These are phyloP conservation scores for Pythium sp. DNA, from an alignment of 352 stramenopile species.

Conservation along the genomic window DNA sequence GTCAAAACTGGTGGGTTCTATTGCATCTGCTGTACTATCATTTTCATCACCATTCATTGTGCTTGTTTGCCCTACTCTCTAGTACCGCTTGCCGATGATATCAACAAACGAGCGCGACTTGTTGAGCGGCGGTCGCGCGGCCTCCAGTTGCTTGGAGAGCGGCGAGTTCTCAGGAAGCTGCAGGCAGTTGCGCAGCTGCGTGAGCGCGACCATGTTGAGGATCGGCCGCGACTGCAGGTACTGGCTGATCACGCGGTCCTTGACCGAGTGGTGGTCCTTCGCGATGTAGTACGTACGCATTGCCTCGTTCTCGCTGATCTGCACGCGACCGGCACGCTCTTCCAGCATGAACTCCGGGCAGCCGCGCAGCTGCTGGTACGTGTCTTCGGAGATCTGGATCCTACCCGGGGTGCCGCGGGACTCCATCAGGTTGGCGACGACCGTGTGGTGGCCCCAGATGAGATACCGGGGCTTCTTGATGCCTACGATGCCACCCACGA, in stretches of 20 bases:
- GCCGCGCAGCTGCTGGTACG: constrained; percentile 45
- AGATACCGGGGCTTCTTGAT: constrained; percentile 86
- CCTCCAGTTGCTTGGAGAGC: constrained; percentile 46
- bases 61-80: neutral
- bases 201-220: constrained; percentile 39
- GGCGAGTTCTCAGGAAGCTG: constrained; percentile 51
- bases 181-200: constrained; percentile 51
- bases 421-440: constrained; percentile 82
- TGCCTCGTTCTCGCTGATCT: constrained; percentile 54
- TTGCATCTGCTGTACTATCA: neutral
- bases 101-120: constrained; percentile 42
- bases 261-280: constrained; percentile 42
- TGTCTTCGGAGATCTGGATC: constrained; percentile 65
- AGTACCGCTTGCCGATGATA: constrained; percentile 31
- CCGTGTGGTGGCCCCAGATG: constrained; percentile 78
- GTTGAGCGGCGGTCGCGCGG: constrained; percentile 19
- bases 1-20: constrained; percentile 10
- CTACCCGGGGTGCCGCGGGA: constrained; percentile 48
- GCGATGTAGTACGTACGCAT: constrained; percentile 53
- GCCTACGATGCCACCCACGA: constrained; percentile 79
- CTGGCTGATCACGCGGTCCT: constrained; percentile 42
- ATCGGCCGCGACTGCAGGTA: constrained; percentile 41
- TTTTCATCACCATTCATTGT: neutral
- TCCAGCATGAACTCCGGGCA: constrained; percentile 58
- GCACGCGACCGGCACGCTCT: constrained; percentile 38